A percentile compares a stretch with the other conserved stretches of the same genome.
Conservation (phyloP, 2,329 filamentous ascomycete genomes). For the Phialophora verrucosa region DNA sequence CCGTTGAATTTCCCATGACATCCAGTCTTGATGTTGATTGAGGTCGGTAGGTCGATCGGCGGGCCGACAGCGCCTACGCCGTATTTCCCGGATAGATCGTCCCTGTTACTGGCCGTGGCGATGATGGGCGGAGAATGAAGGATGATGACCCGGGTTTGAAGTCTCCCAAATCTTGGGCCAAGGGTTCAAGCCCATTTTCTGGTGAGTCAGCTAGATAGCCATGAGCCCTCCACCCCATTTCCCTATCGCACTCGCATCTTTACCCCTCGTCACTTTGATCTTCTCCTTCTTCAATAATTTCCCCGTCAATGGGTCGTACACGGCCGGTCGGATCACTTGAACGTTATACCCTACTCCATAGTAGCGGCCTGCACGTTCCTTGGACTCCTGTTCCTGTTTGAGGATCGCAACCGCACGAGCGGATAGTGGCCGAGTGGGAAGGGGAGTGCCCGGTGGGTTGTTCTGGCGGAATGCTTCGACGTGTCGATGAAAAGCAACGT, state of each 20-base stretch:
- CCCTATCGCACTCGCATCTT: neutral
- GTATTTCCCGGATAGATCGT: neutral
- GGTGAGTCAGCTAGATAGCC: neutral
- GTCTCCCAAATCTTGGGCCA: neutral
- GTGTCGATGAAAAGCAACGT: constrained; percentile 16
- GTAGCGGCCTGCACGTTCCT: constrained; percentile 13
- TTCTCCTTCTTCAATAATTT: constrained; percentile 20
- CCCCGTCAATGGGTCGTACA: constrained; percentile 18
- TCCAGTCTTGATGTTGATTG: neutral
- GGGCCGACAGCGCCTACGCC: neutral
- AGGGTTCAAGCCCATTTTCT: neutral
- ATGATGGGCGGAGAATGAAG: neutral
- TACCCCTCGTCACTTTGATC: neutral
- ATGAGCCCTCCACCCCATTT: neutral
- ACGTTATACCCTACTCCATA: constrained; percentile 12
- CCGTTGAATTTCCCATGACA: neutral
- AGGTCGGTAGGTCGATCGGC: neutral
- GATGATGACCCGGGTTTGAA: neutral
- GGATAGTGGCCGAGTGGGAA: constrained; percentile 9
- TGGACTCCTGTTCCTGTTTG: constrained; percentile 12
- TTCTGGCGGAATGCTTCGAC: constrained; percentile 14
- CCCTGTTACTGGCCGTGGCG: neutral
- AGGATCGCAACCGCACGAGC: constrained; percentile 8
- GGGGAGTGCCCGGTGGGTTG: constrained; percentile 10
- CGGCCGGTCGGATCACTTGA: constrained; percentile 14